Evolutionary conservation across 2,329 filamentous ascomycete genomes (phyloP), one percentile per base, ranked within the genome.

Genomic region (Aspergillus sp.): DNA sequence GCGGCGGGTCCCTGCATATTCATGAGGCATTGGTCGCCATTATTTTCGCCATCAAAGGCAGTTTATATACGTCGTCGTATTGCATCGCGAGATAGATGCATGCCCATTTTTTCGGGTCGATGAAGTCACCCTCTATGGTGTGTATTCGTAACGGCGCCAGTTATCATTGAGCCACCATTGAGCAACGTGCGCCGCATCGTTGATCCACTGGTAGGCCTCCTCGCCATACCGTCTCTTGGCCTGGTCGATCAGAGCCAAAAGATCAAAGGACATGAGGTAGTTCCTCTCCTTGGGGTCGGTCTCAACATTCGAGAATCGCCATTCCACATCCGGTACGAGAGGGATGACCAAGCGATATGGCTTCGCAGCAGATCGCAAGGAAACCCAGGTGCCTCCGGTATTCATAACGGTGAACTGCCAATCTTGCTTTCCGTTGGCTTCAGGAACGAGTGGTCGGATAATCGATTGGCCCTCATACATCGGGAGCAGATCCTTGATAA

Each of bases 331-430:
- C 34, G 54, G 54, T 9, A 63, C 52, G 2, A 64, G 47, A 2
- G 61, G 60, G 12, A 64, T 56, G 11, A 63, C 59, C 5, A 64
- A 48, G 2, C 61, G 57, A 42, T 51, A 61, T 0, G 59, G 59
- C 7, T 45, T 46, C 5, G 57, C 58, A 6, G 60, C 61, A 2
- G 59, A 63, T 2, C 60, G 61, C 26, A 64, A 46, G 0, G 57
- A 54, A 3, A 64, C 52, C 58, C 58, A 59, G 0, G 61, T 54
- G 2, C 58, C 57, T 12, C 60, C 61, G 0, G 61, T 62, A 45
- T 64, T 64, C 59, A 64, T 62, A 19, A 61, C 60, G 10, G 58
- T 62, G 47, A 64, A 64, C 36, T 64, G 61, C 61, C 61, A 64
- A 38, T 58, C 51, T 29, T 58, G 46, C 12, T 44, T 50, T 10